Evolutionary conservation across 2,329 filamentous ascomycete species (phyloP).

Genomic region (Cladosporium sp.): DNA sequence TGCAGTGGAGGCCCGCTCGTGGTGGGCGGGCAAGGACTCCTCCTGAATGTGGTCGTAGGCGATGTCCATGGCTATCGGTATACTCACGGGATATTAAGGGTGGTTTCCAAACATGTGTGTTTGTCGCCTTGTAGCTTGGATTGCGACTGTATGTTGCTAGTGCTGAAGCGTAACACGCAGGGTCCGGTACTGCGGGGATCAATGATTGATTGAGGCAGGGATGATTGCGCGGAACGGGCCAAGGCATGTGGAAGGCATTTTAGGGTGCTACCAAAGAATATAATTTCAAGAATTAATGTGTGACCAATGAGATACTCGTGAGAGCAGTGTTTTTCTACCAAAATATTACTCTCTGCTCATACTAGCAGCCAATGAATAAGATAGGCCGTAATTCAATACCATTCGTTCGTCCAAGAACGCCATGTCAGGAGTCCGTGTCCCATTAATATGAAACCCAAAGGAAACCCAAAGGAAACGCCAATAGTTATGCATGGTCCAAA

Average conservation of each 20-base stretch:
- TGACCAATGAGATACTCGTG: neutral
- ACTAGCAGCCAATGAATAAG: neutral
- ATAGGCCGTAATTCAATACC: neutral
- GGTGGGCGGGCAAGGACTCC: constrained; percentile 58
- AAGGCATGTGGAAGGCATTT: neutral
- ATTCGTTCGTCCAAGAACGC: constrained; percentile 1
- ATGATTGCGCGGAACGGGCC: neutral
- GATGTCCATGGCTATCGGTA: constrained; percentile 68
- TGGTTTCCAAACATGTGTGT: neutral
- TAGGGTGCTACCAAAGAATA: too few species aligned
- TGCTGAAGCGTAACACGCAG: too few species aligned
- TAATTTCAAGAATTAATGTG: too few species aligned
- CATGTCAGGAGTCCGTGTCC: neutral
- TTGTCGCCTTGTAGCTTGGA: neutral
- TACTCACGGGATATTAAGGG: neutral
- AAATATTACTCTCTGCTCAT: neutral
- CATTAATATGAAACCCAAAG: neutral
- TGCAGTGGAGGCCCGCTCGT: constrained; percentile 44
- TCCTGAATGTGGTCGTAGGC: constrained; percentile 97
- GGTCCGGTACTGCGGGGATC: neutral
- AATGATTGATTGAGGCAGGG: neutral
- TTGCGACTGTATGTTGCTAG: neutral
- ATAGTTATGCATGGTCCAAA: constrained; percentile 2
- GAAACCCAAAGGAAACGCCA: too few species aligned
- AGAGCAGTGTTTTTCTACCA: neutral